Evolutionary conservation across 1,139 yeast species (phyloP), one percentile per base, ranked within the genome.

Genomic region (Lodderomyces beijingensis): DNA sequence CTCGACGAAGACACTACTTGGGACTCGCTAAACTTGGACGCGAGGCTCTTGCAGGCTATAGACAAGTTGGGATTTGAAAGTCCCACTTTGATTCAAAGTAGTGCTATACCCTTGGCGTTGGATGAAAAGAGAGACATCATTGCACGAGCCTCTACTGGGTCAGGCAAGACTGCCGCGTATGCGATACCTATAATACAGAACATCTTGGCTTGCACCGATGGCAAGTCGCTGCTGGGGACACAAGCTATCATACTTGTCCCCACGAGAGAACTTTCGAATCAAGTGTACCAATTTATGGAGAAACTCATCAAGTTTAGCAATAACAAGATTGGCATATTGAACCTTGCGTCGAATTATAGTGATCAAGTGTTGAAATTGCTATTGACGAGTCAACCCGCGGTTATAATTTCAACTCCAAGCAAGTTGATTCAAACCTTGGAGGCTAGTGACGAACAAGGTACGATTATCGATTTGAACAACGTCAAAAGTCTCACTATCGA

Each of bases 131-230:
- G 88, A 58, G 95, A 87, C 53, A 80, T 87, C 43, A 81, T 87
- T 24, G 95, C 95, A 19, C 77, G 84, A 49, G 95, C 96, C 12
- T 77, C 84, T 25, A 87, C 96, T 2, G 96, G 96, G 5, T 82
- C 94, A 3, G 96, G 96, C 44, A 87, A 87, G 55, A 87, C 96
- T 0, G 83, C 83, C 15, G 94, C 95, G 1, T 87, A 86, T 52
- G 57, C 79, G 42, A 70, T 87, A 30, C 96, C 96, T 4, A 79
- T 87, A 12, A 57, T 87, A 24, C 88, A 87, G 51, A 69, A 72
- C 30, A 70, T 87, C 31, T 62, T 87, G 37, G 14, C 7, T 7
- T 9, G 22, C n/a, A 19, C 10, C n/a, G n/a, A n/a, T n/a, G 6
- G n/a, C 9, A 10, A 14, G 11, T 44, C 59, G 45, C 53, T 59